Conservation (phyloP, 1,139 yeast genomes). For the Geotrichum armillariae region DNA sequence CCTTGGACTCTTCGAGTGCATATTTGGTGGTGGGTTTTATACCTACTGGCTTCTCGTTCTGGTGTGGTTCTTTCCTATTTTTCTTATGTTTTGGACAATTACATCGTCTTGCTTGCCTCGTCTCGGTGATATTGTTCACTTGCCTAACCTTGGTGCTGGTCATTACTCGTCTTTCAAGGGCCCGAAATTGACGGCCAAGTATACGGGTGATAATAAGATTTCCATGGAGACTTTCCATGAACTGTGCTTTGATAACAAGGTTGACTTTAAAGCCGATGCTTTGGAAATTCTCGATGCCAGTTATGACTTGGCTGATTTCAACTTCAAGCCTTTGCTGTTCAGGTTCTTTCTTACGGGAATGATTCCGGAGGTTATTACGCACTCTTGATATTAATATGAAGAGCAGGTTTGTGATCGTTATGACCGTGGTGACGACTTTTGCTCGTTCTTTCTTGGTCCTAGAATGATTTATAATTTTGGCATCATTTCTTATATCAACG, state of each 20-base stretch:
- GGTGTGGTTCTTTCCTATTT: slow-evolving; percentile 61
- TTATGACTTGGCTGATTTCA: slow-evolving; percentile 88
- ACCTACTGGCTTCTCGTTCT: slow-evolving; percentile 54
- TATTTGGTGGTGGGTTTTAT: slow-evolving; percentile 72
- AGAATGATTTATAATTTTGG: slow-evolving; percentile 95
- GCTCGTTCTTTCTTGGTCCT: slow-evolving; percentile 92
- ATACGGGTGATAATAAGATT: slow-evolving; percentile 70
- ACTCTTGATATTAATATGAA: slow-evolving; percentile 91
- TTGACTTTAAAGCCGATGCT: slow-evolving; percentile 84
- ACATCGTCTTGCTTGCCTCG: slow-evolving; percentile 79
- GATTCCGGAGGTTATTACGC: slow-evolving; percentile 92
- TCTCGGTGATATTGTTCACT: slow-evolving; percentile 70
- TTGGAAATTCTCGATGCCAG: slow-evolving; percentile 81
- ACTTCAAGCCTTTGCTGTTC: slow-evolving; percentile 76
- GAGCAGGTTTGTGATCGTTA: slow-evolving; percentile 96
- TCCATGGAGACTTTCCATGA: slow-evolving; percentile 95
- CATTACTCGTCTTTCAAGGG: slow-evolving; percentile 82
- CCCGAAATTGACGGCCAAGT: slow-evolving; percentile 67
- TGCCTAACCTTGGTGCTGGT: slow-evolving; percentile 78
- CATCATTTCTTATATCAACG: slow-evolving; percentile 66
- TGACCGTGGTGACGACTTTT: slow-evolving; percentile 96
- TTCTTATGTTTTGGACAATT: slow-evolving; percentile 81
- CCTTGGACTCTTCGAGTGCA: slow-evolving; percentile 47
- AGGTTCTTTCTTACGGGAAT: slow-evolving; percentile 78
- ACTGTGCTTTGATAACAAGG: slow-evolving; percentile 80